Conservation (phyloP, 106 monocot genomes). For the Acanthochlamys bracteata region DNA sequence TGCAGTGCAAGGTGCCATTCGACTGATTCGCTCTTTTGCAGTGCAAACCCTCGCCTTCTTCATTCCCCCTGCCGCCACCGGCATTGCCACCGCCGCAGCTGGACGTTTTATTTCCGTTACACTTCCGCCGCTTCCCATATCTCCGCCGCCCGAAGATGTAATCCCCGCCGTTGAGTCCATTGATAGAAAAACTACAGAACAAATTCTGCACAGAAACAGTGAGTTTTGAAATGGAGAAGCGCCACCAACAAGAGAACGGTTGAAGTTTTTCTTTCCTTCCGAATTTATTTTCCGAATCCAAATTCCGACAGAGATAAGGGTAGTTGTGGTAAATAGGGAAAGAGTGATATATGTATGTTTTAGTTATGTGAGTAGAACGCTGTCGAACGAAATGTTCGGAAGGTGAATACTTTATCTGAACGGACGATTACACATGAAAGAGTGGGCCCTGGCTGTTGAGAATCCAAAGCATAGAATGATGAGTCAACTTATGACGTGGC, state of each 20-base stretch:
- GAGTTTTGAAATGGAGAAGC: background rate
- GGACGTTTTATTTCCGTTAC: background rate
- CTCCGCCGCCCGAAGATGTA: background rate
- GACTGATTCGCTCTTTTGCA: conserved; percentile 96
- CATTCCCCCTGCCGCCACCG: background rate
- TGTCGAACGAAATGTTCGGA: no score
- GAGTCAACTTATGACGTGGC: no score
- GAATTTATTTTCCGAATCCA: background rate
- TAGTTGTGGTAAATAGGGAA: no score
- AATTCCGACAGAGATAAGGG: no score
- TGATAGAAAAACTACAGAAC: background rate
- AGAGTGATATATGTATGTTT: no score
- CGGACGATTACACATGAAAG: no score
- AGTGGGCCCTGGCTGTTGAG: no score
- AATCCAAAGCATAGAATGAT: no score
- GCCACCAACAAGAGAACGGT: background rate
- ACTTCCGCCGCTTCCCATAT: background rate
- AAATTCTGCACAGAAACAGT: background rate
- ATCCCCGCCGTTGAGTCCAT: background rate
- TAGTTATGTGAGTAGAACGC: no score
- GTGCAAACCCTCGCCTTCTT: conserved; percentile 77
- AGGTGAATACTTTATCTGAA: no score
- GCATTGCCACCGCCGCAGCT: background rate
- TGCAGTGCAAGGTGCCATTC: conserved; percentile 92
- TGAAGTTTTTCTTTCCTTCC: background rate